A percentile compares a stretch with the other conserved stretches of the same genome.
These are phyloP conservation scores for Trichoderma asperelloides DNA, from an alignment of 495 filamentous ascomycete species.

Conservation along the genomic window DNA sequence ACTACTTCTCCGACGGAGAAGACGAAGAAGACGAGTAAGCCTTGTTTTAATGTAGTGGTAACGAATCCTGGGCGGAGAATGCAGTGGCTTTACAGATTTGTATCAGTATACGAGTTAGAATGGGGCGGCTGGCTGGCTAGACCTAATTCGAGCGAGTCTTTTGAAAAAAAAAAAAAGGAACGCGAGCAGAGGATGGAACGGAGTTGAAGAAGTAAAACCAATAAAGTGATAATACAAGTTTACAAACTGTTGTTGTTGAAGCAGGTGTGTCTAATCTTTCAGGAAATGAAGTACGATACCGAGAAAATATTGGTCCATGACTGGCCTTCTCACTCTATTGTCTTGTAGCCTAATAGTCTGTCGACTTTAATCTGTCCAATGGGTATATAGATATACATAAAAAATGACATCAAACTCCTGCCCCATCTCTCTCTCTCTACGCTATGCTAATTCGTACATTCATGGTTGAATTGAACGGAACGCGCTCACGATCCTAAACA, in stretches of 20 bases:
- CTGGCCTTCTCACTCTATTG: no score
- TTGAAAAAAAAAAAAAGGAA: neutral
- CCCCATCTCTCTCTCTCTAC: neutral
- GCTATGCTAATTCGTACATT: neutral
- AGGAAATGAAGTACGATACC: no score
- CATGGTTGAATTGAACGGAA: neutral
- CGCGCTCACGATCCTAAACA: neutral
- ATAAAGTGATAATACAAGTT: neutral
- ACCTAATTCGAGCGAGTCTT: neutral
- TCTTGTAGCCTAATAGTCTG: neutral
- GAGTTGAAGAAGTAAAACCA: neutral
- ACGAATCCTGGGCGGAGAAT: neutral
- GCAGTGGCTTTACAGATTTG: neutral
- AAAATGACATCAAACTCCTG: neutral
- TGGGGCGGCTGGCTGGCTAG: neutral
- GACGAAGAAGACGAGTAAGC: slow-evolving; percentile 32
- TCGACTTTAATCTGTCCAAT: neutral
- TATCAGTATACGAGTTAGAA: slow-evolving; percentile 3
- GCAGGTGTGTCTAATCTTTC: no score
- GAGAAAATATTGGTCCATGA: no score
- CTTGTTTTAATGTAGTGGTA: neutral
- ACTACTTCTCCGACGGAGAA: slow-evolving; percentile 70
- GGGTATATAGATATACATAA: neutral
- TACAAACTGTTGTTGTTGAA: neutral
- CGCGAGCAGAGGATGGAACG: neutral